phyloP scores from a whole-genome alignment of 371 early-diverging fungal genomes.

The Rhizopus delemar region DNA sequence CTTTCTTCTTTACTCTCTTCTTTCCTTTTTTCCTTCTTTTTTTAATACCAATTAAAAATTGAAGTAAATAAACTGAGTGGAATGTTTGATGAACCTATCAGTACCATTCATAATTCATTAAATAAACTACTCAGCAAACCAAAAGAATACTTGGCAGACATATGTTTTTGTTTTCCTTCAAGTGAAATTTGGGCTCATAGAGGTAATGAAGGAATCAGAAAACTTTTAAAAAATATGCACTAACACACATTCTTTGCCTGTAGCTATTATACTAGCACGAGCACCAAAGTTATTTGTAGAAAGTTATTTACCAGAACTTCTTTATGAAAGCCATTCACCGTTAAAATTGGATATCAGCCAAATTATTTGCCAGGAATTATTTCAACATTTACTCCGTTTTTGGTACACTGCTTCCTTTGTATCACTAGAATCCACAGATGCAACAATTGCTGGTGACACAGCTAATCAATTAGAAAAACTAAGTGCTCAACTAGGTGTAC shows the following conservation, averaged over 20 bases:
- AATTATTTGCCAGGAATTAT: slow-evolving; percentile 20
- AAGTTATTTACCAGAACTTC: slow-evolving; percentile 26
- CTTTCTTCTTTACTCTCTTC: not conserved
- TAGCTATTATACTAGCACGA: slow-evolving; percentile 27
- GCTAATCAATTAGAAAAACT: slow-evolving; percentile 12
- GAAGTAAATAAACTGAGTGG: not conserved
- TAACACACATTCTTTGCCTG: not conserved
- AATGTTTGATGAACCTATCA: slow-evolving; percentile 44
- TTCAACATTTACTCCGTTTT: slow-evolving; percentile 35
- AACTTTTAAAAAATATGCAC: not conserved
- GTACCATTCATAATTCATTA: slow-evolving; percentile 35
- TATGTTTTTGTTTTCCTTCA: slow-evolving; percentile 35
- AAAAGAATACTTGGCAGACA: slow-evolving; percentile 46
- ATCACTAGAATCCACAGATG: slow-evolving; percentile 21
- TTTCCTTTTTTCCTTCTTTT: not conserved
- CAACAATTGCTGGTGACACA: slow-evolving; percentile 1
- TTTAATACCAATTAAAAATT: not conserved
- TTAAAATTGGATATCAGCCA: slow-evolving; percentile 23
- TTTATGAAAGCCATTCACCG: not conserved
- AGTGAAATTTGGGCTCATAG: slow-evolving; percentile 44
- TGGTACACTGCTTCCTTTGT: slow-evolving; percentile 47
- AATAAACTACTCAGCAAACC: slow-evolving; percentile 34
- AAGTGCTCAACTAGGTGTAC: slow-evolving; percentile 16
- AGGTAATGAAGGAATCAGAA: slow-evolving; percentile 28
- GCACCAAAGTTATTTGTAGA: slow-evolving; percentile 18